These are phyloP conservation scores for Diaporthe helianthi DNA, from an alignment of 2,329 filamentous ascomycete species.

Conservation along the genomic window DNA sequence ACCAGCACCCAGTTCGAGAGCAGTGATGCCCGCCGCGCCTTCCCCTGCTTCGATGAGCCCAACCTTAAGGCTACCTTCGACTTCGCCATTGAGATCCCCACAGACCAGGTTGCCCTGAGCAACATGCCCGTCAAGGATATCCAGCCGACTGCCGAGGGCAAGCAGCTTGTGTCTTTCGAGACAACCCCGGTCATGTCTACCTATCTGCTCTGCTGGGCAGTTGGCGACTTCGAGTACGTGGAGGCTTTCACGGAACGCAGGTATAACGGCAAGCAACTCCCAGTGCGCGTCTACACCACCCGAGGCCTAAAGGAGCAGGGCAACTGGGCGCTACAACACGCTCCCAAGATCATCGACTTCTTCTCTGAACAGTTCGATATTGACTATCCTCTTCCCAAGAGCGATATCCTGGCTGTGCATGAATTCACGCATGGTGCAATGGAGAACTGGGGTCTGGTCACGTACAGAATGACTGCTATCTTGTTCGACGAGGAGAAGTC, in stretches of 20 bases:
- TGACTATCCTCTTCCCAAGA: constrained; percentile 92
- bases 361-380: constrained; percentile 95
- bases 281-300: constrained; percentile 95
- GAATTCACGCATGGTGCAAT: constrained; percentile 90
- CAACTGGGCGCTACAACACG: constrained; percentile 86
- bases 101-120: constrained; percentile 86
- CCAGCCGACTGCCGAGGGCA: constrained; percentile 65
- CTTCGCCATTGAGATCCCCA: constrained; percentile 88
- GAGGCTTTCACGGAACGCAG: constrained; percentile 88
- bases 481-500: constrained; percentile 95
- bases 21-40: constrained; percentile 91
- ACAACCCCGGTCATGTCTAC: constrained; percentile 90
- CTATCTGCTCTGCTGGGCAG: constrained; percentile 89
- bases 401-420: constrained; percentile 88
- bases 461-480: constrained; percentile 92
- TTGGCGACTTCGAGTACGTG: constrained; percentile 96
- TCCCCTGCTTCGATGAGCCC: constrained; percentile 98
- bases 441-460: constrained; percentile 97
- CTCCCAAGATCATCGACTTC: constrained; percentile 92
- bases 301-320: constrained; percentile 93
- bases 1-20: constrained; percentile 97
- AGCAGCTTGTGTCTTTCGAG: constrained; percentile 80
- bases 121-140: constrained; percentile 91
- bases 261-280: constrained; percentile 90
- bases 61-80: constrained; percentile 97